A percentile compares a stretch with the other conserved stretches of the same genome.
Evolutionary conservation across 768 basidiomycete genomes (phyloP).

Genomic region (Lentinula guzmanii): DNA sequence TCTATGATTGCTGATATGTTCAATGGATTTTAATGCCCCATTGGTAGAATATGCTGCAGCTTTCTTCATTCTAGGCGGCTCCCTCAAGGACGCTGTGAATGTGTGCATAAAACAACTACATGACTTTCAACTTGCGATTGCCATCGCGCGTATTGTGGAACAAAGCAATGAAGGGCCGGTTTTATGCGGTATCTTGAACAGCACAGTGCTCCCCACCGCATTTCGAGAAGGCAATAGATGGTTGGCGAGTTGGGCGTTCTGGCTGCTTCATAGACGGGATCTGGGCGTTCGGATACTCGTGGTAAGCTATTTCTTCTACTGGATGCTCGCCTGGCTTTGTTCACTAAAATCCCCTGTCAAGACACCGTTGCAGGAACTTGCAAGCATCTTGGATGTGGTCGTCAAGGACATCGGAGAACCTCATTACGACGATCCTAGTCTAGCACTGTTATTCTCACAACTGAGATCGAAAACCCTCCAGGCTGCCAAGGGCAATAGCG

Average conservation of each 20-base stretch:
- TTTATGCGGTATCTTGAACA: conserved; percentile 61
- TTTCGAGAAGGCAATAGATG: conserved; percentile 87
- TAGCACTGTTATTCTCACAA: conserved; percentile 86
- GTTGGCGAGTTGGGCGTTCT: conserved; percentile 95
- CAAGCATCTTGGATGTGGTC: conserved; percentile 44
- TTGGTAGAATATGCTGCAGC: conserved; percentile 91
- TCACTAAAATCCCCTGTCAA: conserved; percentile 19
- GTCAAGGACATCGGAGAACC: conserved; percentile 73
- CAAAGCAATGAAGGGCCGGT: conserved; percentile 78
- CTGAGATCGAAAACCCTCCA: conserved; percentile 88
- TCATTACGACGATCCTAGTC: conserved; percentile 90
- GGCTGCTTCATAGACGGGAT: conserved; percentile 85
- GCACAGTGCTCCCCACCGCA: conserved; percentile 75
- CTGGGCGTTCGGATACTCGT: conserved; percentile 85
- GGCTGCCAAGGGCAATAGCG: conserved; percentile 87
- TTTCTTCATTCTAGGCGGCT: conserved; percentile 90
- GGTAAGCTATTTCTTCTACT: conserved; percentile 38
- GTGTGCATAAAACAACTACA: conserved; percentile 83
- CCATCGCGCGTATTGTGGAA: conserved; percentile 81
- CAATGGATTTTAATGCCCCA: conserved; percentile 1
- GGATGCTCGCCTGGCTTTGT: neutral
- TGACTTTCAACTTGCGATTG: conserved; percentile 89
- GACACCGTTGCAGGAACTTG: conserved; percentile 77
- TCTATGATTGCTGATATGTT: conserved; percentile 1
- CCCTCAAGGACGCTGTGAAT: conserved; percentile 85